These are phyloP conservation scores for Amanita molliuscula DNA, from an alignment of 768 basidiomycete species.

Conservation along the genomic window DNA sequence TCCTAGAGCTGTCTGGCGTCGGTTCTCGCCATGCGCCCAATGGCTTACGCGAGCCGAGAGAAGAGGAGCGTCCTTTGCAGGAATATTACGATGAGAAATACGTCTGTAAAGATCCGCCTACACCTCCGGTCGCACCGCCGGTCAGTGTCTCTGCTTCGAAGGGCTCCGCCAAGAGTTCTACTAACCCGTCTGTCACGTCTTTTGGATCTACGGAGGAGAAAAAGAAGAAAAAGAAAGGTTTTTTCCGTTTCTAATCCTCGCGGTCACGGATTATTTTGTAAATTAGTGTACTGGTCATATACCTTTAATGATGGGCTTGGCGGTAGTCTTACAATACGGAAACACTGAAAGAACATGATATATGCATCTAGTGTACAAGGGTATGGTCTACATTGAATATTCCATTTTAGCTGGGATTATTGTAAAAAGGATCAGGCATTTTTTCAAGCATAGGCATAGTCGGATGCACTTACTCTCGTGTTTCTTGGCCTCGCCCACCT, in stretches of 20 bases:
- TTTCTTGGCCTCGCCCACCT: conserved; percentile 94
- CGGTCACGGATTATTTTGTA: neutral
- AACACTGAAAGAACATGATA: neutral
- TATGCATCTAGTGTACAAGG: conserved; percentile 11
- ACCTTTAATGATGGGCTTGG: conserved; percentile 10
- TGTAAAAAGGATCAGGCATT: neutral
- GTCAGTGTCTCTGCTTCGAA: conserved; percentile 24
- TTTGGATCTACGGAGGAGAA: conserved; percentile 31
- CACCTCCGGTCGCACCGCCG: conserved; percentile 31
- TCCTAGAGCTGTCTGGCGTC: conserved; percentile 78
- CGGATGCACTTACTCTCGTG: conserved; percentile 72
- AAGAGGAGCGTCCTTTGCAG: conserved; percentile 47
- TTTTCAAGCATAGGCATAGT: conserved; percentile 1
- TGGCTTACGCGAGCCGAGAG: conserved; percentile 43
- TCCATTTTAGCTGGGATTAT: conserved; percentile 39
- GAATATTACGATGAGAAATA: conserved; percentile 77
- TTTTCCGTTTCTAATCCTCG: conserved; percentile 47
- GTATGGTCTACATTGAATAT: conserved; percentile 28
- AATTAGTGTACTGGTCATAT: conserved; percentile 10
- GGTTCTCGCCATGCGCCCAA: conserved; percentile 68
- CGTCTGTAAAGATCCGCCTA: conserved; percentile 53
- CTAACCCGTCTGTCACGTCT: conserved; percentile 21
- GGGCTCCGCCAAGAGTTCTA: conserved; percentile 39
- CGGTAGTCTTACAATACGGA: neutral
- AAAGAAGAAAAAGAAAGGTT: conserved; percentile 72